These are phyloP conservation scores for Suillus cothurnatus DNA, from an alignment of 768 basidiomycete species.

Conservation along the genomic window DNA sequence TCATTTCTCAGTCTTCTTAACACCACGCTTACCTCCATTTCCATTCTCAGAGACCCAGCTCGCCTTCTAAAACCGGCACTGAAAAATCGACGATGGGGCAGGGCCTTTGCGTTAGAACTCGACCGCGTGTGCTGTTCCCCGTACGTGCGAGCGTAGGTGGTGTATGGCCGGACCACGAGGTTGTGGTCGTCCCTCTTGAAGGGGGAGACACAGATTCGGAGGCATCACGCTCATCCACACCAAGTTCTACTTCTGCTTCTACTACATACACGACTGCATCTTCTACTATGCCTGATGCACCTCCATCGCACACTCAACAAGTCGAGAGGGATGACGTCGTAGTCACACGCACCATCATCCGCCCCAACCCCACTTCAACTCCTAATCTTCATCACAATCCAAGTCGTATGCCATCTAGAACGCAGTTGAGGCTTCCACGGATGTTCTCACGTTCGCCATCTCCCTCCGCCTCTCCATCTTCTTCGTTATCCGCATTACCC, in stretches of 20 bases:
- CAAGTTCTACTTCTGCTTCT: constrained; percentile 10
- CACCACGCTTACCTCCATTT: constrained; percentile 23
- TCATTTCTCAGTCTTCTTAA: constrained; percentile 14
- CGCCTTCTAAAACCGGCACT: constrained; percentile 14
- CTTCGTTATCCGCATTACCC: constrained; percentile 28
- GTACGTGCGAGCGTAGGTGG: constrained; percentile 27
- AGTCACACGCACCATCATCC: constrained; percentile 41
- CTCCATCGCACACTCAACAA: constrained; percentile 18
- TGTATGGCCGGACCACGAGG: constrained; percentile 36
- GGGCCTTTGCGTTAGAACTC: constrained; percentile 17
- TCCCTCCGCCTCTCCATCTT: constrained; percentile 32
- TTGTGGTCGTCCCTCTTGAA: constrained; percentile 32
- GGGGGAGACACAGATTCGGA: constrained; percentile 9
- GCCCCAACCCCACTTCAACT: constrained; percentile 30
- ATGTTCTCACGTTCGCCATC: constrained; percentile 14
- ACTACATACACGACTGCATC: constrained; percentile 9
- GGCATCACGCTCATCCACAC: neutral
- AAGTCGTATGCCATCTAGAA: constrained; percentile 11
- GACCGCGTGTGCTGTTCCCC: neutral
- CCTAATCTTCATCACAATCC: neutral
- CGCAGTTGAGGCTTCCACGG: neutral
- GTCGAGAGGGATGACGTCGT: constrained; percentile 34
- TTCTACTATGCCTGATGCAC: constrained; percentile 1
- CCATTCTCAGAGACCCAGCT: constrained; percentile 22
- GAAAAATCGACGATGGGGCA: constrained; percentile 31